Base-by-base conservation (phyloP, 139 green algal species). In the Chlamydomonas schloesseri region DNA sequence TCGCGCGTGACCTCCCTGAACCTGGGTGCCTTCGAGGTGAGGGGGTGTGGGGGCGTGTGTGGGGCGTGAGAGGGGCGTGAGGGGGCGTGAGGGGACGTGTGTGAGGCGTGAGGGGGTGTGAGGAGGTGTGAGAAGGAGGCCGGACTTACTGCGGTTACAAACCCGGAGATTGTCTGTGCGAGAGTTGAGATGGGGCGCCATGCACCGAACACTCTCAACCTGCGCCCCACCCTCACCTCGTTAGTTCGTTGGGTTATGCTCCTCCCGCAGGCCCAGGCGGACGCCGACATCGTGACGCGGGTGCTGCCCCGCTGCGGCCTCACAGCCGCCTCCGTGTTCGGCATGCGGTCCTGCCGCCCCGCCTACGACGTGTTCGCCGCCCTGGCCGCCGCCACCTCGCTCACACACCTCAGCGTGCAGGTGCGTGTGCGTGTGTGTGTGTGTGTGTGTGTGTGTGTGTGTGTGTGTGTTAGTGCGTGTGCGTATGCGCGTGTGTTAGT, bases 1-100 rank as follows among this genome's bases (percentile, higher is more conserved):
- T 55, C 64, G 15, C 29, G 29, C 34, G 64, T 84, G 37, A 84
- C 78, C 65, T 36, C 46, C 11, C 78, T 84, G 18, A 57, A 67
- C n/a, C 46, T 84, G 36, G 78, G 78, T 5, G 62, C 78, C 5
- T 84, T 84, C 46, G 78, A 84, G 78, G 78, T 75, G 75, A 1
- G 75, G 20, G 18, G n/a, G 26, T 24, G 57, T n/a, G 57, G 57
- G 57, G 6, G 57, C 57, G 57, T 24, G 42, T 50, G 42, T 50
- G 42, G n/a, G n/a, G n/a, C n/a, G n/a, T n/a, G n/a, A n/a, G n/a
- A n/a, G n/a, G n/a, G n/a, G n/a, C 42, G 42, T 50, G 42, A 13
- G 42, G 5, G 42, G 42, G 5, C 8, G 42, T 50, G 42, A n/a
- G n/a, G n/a, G n/a, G n/a, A n/a, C n/a, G n/a, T n/a, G n/a, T n/a